These are phyloP conservation scores for Gracilaria gracilis DNA, from an alignment of 23 red algal genomes.

Conservation along the genomic window DNA sequence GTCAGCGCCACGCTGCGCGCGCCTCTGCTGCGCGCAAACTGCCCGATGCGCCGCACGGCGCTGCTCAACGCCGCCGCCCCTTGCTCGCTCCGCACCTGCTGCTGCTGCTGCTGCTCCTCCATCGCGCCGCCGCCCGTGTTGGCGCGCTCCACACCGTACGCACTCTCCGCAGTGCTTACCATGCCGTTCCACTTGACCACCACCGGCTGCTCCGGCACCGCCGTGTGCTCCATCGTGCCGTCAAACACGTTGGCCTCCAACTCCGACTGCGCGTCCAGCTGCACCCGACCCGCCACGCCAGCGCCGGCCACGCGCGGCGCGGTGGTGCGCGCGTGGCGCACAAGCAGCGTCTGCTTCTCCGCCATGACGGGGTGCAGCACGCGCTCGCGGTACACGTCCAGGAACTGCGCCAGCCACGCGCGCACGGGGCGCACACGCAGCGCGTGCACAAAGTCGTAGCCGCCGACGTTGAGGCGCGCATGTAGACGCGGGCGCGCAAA, in stretches of 20 bases:
- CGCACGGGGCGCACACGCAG: slow-evolving; percentile 28
- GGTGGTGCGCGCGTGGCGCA: slow-evolving; percentile 1
- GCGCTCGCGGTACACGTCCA: slow-evolving; percentile 38
- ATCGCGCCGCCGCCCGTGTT: slow-evolving; percentile 5
- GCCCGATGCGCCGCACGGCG: slow-evolving; percentile 34
- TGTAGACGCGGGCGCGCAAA: slow-evolving; percentile 23
- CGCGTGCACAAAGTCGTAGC: slow-evolving; percentile 28
- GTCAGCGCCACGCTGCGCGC: slow-evolving; percentile 38
- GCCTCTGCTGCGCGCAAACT: slow-evolving; percentile 51
- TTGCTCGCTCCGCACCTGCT: slow-evolving; percentile 3
- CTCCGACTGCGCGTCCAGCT: slow-evolving; percentile 32
- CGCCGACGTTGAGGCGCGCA: slow-evolving; percentile 9
- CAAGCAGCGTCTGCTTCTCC: slow-evolving; percentile 11
- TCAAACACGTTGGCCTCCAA: slow-evolving; percentile 39
- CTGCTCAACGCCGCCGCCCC: background rate
- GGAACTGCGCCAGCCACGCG: slow-evolving; percentile 66
- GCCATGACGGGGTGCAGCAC: slow-evolving; percentile 53
- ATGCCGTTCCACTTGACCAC: slow-evolving; percentile 25
- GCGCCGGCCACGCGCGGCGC: slow-evolving; percentile 5
- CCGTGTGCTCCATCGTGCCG: slow-evolving; percentile 30
- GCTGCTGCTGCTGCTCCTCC: no score
- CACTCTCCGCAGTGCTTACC: slow-evolving; percentile 13
- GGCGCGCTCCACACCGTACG: slow-evolving; percentile 4
- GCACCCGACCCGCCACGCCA: background rate
- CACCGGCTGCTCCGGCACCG: slow-evolving; percentile 41